Evolutionary conservation across 75 land plant species (phyloP).

Genomic region (Cupressus sempervirens): DNA sequence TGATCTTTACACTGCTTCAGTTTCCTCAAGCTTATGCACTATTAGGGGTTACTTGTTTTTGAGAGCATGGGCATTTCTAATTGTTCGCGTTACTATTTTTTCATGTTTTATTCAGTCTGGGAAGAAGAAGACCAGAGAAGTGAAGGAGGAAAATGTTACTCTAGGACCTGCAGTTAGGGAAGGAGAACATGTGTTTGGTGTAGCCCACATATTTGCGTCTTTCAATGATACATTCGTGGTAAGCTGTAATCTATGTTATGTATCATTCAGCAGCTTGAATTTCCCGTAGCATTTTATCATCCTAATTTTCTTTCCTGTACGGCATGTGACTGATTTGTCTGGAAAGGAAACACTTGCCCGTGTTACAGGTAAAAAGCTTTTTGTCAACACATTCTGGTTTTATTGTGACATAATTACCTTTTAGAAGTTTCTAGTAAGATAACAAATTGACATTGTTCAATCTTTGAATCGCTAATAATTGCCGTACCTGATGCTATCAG

Average conservation of each 20-base stretch:
- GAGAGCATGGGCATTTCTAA: too few species aligned
- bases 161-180: too few species aligned
- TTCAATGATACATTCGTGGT: constrained; percentile 81
- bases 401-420: neutral
- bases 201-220: too few species aligned
- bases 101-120: constrained; percentile 11
- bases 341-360: constrained; percentile 76
- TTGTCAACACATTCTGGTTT: neutral
- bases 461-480: neutral
- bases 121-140: constrained; percentile 59
- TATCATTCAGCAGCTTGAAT: neutral
- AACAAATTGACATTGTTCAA: neutral
- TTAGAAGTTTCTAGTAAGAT: neutral
- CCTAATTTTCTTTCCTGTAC: constrained; percentile 9
- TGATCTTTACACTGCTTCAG: too few species aligned
- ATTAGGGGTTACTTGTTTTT: too few species aligned
- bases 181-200: too few species aligned
- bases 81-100: neutral
- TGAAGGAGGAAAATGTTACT: constrained; percentile 64
- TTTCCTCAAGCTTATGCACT: too few species aligned
- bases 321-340: constrained; percentile 84
- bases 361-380: constrained; percentile 55
- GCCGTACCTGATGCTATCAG: neutral
- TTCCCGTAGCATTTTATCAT: neutral
- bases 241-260: constrained; percentile 2